Evolutionary conservation across 139 green algal species (phyloP).

Genomic region (Tetraselmis striata): DNA sequence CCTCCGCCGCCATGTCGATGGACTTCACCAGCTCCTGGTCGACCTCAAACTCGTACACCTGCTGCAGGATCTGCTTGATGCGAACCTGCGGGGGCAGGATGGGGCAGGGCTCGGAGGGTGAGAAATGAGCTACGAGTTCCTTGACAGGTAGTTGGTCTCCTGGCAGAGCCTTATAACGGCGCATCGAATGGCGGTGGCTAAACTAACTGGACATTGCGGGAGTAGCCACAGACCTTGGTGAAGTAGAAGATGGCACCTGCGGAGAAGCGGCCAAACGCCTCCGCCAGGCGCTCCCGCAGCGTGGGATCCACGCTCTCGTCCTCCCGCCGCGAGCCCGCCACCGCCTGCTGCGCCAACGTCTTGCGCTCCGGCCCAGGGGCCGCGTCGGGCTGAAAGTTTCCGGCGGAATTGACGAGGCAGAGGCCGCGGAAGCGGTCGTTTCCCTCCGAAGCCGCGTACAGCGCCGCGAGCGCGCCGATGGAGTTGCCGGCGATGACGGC

Average conservation of each 20-base stretch:
- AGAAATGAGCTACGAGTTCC: too few species aligned
- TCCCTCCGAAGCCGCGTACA: conserved; percentile 1
- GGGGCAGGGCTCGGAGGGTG: too few species aligned
- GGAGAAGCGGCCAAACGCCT: background rate
- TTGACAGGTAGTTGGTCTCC: too few species aligned
- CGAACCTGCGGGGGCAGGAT: too few species aligned
- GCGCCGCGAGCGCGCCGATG: conserved; percentile 5
- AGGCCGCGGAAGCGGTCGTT: background rate
- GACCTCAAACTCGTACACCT: background rate
- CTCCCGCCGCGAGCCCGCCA: background rate
- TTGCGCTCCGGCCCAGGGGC: background rate
- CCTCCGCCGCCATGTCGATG: background rate
- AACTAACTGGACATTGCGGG: too few species aligned
- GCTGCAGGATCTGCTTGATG: conserved; percentile 4
- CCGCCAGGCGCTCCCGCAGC: background rate
- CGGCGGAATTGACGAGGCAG: conserved; percentile 2
- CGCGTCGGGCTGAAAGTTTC: conserved; percentile 1
- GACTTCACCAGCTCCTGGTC: conserved; percentile 1
- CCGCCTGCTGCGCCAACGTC: background rate
- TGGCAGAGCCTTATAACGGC: too few species aligned
- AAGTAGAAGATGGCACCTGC: background rate
- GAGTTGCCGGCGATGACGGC: conserved; percentile 13
- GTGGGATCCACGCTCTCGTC: background rate
- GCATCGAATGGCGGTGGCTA: too few species aligned
- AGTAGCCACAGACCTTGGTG: too few species aligned